These are phyloP conservation scores for Neurospora sp. DNA, from an alignment of 495 filamentous ascomycete species.

Conservation along the genomic window DNA sequence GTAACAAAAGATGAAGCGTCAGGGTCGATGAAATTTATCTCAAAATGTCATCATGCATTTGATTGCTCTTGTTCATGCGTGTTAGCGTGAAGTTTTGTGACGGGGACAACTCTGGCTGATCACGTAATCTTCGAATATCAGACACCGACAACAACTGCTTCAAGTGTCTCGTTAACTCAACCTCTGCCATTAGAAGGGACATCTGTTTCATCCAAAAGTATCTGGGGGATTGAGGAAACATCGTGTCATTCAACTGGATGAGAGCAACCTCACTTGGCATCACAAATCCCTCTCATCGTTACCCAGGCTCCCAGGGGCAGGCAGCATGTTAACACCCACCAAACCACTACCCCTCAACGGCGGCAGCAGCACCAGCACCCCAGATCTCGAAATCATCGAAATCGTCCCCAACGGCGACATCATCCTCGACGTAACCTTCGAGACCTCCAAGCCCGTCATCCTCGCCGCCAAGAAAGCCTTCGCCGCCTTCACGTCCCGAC, in stretches of 20 bases:
- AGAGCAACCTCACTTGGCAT: too few species aligned
- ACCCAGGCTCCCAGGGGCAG: too few species aligned
- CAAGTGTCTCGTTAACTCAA: background rate
- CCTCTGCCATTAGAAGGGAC: too few species aligned
- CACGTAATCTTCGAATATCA: background rate
- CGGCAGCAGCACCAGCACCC: background rate
- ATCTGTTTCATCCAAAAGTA: too few species aligned
- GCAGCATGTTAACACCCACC: background rate
- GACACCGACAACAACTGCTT: background rate
- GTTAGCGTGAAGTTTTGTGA: background rate
- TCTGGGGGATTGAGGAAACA: too few species aligned
- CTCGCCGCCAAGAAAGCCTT: background rate
- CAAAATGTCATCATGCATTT: background rate
- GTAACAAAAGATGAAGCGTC: background rate
- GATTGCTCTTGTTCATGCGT: background rate
- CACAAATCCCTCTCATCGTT: background rate
- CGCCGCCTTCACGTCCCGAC: background rate
- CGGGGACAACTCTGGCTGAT: background rate
- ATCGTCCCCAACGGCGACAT: slow-evolving; percentile 46
- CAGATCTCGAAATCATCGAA: slow-evolving; percentile 21
- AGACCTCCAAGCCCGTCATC: slow-evolving; percentile 28
- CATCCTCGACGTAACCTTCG: slow-evolving; percentile 43
- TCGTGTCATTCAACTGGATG: too few species aligned
- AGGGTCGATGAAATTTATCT: background rate
- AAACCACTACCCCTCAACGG: background rate